A percentile compares a stretch with the other conserved stretches of the same genome.
phyloP scores from a whole-genome alignment of 129 eudicot species.

The Tanacetum coccineum region DNA sequence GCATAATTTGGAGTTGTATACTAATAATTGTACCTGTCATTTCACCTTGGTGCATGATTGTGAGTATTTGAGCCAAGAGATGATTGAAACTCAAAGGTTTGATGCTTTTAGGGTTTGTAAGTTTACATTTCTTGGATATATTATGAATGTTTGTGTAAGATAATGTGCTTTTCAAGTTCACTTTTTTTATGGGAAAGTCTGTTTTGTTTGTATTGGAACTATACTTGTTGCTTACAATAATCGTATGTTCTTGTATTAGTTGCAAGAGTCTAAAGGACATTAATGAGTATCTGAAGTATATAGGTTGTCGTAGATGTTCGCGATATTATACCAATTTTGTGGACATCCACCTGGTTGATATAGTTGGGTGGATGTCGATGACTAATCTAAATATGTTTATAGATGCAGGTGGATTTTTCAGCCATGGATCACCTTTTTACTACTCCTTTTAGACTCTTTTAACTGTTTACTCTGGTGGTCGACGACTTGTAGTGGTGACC shows the following conservation, averaged over 20 bases:
- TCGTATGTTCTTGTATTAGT: constrained; percentile 11
- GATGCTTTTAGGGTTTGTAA: constrained; percentile 23
- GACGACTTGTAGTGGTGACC: too few relatives aligned
- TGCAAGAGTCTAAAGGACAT: background rate
- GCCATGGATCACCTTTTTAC: too few relatives aligned
- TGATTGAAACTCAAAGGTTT: constrained; percentile 19
- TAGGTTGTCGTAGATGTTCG: background rate
- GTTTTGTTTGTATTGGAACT: constrained; percentile 18
- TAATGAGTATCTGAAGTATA: background rate
- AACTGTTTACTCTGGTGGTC: too few relatives aligned
- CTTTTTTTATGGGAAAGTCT: constrained; percentile 2
- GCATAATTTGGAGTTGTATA: constrained; percentile 7
- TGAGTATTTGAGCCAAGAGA: constrained; percentile 25
- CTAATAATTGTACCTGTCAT: constrained; percentile 26
- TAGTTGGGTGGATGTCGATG: too few relatives aligned
- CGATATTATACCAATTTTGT: too few relatives aligned
- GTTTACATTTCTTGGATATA: constrained; percentile 8
- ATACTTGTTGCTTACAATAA: background rate
- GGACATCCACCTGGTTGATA: too few relatives aligned
- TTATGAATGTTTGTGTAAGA: constrained; percentile 13
- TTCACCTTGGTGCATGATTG: constrained; percentile 27
- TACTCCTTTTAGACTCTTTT: too few relatives aligned
- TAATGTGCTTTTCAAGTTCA: background rate
- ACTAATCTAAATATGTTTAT: too few relatives aligned
- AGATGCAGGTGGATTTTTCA: too few relatives aligned